Conservation (phyloP, 495 filamentous ascomycete species). For the Friedmanniomyces endolithicus region DNA sequence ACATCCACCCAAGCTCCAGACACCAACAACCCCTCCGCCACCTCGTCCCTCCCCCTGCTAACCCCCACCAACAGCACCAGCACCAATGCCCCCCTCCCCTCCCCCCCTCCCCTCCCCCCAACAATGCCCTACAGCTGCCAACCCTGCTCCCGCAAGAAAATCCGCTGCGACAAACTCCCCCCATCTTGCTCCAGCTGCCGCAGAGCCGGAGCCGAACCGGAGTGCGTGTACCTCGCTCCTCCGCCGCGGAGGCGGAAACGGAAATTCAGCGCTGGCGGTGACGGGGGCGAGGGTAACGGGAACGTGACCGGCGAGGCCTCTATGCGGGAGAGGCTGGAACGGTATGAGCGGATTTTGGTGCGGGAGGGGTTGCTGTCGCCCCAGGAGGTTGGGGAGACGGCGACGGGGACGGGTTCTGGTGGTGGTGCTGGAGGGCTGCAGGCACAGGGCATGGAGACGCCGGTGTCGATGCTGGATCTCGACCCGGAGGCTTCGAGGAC, state of each 20-base stretch:
- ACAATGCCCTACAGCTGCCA: neutral
- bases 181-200: slow-evolving; percentile 14
- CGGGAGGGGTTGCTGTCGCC: slow-evolving; percentile 12
- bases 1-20: no score
- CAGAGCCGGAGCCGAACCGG: slow-evolving; percentile 1
- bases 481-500: neutral
- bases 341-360: slow-evolving; percentile 12
- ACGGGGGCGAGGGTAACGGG: neutral
- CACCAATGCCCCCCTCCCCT: no score
- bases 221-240: slow-evolving; percentile 16
- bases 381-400: no score
- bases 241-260: slow-evolving; percentile 16
- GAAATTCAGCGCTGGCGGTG: neutral
- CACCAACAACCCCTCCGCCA: no score
- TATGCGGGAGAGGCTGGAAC: slow-evolving; percentile 8
- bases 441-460: neutral
- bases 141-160: neutral
- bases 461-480: neutral
- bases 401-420: no score
- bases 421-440: no score
- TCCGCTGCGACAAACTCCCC: slow-evolving; percentile 15
- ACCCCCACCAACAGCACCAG: no score
- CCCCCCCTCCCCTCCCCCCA: no score
- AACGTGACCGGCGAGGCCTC: no score
- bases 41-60: no score